Evolutionary conservation across 2,329 filamentous ascomycete species (phyloP), one percentile per base, ranked within the genome.

Genomic region (Cladosporium sphaerospermum): DNA sequence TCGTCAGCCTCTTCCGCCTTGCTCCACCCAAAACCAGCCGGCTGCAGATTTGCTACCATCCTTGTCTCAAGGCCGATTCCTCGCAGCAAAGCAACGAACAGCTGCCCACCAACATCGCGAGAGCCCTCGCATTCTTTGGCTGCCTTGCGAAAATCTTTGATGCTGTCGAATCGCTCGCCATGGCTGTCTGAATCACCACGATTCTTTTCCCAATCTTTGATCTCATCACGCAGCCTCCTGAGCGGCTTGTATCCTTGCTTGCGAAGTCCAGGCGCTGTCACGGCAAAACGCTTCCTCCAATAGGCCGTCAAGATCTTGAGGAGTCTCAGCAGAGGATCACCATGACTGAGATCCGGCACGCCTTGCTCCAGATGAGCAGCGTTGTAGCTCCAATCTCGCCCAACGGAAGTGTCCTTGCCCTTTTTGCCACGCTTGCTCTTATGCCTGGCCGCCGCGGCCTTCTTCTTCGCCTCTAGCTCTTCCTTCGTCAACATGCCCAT

Each of bases 191-290:
- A 69, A 59, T 93, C 79, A 53, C 82, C 74, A 0, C 76, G 73
- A 45, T 85, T 79, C 10, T 83, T 78, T 32, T 81, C 78, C 67
- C 86, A 89, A 0, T 81, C 84, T 32, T 85, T 83, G 6, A 86
- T 82, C 55, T 93, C 77, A n/a, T 84, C 80, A 60, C 89, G 85
- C 2, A 96, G 73, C 19, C 82, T 78, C 61, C 85, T 78, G n/a
- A 89, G 78, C 0, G 86, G 78, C 74, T 92, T 86, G 66, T 97
- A 97, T 0, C 93, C 93, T 65, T 82, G 79, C 72, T 97, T 99
- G n/a, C 91, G 80, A 18, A 97, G 65, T 0, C 88, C 89, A 0
- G 91, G 89, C 0, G 85, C 80, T 0, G 83, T 89, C 41, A 93
- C 77, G 1, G 76, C 80, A 68, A 95, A 99, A 33, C 84, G 79